Conservation (phyloP, 495 filamentous ascomycete genomes). For the Thozetella sp. region DNA sequence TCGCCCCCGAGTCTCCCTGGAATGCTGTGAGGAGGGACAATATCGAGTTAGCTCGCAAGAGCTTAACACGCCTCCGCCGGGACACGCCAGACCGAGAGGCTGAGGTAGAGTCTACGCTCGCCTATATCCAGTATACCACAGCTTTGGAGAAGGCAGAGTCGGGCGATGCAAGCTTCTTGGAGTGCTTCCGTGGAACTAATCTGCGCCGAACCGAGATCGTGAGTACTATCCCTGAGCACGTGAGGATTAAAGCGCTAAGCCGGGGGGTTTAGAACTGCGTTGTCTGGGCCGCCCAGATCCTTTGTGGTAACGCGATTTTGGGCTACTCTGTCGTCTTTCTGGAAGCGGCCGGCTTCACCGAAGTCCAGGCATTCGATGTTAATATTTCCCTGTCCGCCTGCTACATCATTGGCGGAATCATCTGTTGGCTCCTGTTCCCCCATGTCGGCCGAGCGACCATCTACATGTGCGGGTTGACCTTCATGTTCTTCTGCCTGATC, state of each 20-base stretch:
- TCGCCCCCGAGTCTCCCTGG: conserved; percentile 73
- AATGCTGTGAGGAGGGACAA: conserved; percentile 64
- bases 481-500: conserved; percentile 17
- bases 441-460: conserved; percentile 3
- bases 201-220: conserved; percentile 67
- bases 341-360: conserved; percentile 62
- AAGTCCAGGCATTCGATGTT: conserved; percentile 47
- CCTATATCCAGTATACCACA: conserved; percentile 42
- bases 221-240: background rate
- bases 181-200: conserved; percentile 67
- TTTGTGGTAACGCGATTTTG: conserved; percentile 66
- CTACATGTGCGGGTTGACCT: conserved; percentile 8
- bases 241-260: no score
- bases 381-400: conserved; percentile 13
- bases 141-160: conserved; percentile 14
- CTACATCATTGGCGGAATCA: conserved; percentile 9
- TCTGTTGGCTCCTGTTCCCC: conserved; percentile 6
- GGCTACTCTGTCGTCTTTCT: conserved; percentile 71
- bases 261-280: conserved; percentile 49
- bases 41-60: conserved; percentile 31
- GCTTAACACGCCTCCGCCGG: background rate
- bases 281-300: conserved; percentile 67
- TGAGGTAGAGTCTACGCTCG: conserved; percentile 1
- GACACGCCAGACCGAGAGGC: background rate
- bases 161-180: conserved; percentile 25